Evolutionary conservation across 768 basidiomycete species (phyloP).

Genomic region (Phylloporus rhodoxanthus): DNA sequence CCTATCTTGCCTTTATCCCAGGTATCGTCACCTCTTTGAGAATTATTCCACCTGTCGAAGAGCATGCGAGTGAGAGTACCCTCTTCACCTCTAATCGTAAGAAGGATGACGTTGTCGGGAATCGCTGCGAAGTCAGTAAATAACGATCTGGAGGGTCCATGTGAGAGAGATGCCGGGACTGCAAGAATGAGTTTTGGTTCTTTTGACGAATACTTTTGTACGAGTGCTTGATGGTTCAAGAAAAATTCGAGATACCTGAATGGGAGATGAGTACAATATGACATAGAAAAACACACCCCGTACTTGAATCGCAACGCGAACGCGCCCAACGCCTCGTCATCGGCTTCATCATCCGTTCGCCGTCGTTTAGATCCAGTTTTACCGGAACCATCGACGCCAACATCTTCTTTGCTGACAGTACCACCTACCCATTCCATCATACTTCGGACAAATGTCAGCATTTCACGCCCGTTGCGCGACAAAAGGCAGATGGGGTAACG

Average conservation of each 20-base stretch:
- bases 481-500: conserved; percentile 91
- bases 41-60: conserved; percentile 81
- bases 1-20: conserved; percentile 93
- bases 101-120: conserved; percentile 79
- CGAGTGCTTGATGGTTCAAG: conserved; percentile 70
- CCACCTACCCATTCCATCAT: conserved; percentile 99
- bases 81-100: conserved; percentile 75
- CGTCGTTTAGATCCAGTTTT: conserved; percentile 48
- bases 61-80: conserved; percentile 73
- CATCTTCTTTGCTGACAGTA: conserved; percentile 87
- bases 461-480: conserved; percentile 84
- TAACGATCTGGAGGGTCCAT: conserved; percentile 82
- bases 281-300: conserved; percentile 19
- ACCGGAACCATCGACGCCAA: conserved; percentile 67
- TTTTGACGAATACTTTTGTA: conserved; percentile 77
- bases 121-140: conserved; percentile 83
- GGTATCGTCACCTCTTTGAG: conserved; percentile 72
- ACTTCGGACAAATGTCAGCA: conserved; percentile 88
- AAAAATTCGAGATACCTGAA: conserved; percentile 89
- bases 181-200: conserved; percentile 92
- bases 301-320: conserved; percentile 86
- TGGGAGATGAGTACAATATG: conserved; percentile 1
- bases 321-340: conserved; percentile 81
- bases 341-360: conserved; percentile 61
- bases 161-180: conserved; percentile 86